Base-by-base conservation (phyloP, 768 basidiomycete genomes). In the Mycena chlorophos region DNA sequence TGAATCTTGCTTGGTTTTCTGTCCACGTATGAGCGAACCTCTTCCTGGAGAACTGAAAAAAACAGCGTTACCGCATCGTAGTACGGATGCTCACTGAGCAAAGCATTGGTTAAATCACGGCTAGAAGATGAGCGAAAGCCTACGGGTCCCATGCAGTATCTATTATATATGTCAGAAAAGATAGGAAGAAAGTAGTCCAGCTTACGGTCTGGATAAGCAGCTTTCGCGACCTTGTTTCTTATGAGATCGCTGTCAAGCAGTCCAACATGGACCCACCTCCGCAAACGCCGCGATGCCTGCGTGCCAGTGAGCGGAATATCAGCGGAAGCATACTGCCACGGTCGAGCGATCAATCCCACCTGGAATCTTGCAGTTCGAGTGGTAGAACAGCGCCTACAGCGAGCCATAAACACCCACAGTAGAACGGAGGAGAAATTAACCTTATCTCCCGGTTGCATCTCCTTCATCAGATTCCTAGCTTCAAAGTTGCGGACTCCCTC, bases 101-200 rank as follows among this genome's bases (percentile, higher is more conserved):
- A 13, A 25, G 14, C 23, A 28, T 20, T 28, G 34, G 28, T 46
- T 58, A 38, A 56, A 56, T 29, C 47, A 51, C 17, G 58, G 31
- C 45, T 16, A 34, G 38, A 25, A 56, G 27, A 42, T 31, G 45
- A 28, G 52, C 28, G 20, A 49, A 40, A 57, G 69, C 86, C 61
- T 65, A 91, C 91, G 81, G 66, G 66, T 95, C 91, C 91, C 91
- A 96, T 29, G 94, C 92, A 3, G 94, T 93, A 63, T 89, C 94
- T 96, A 55, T 49, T 40, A 49, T 17, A 13, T 34, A 46, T 28
- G 22, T 14, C 47, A 56, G 45, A 38, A 49, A 51, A 61, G 27
- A 50, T 16, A 45, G 5, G 22, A 8, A 34, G 8, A 34, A 8
- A 34, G 17, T 8, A 8, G 31, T 42, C 8, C 13, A 22, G 20